Conservation (phyloP, 345 rosid species). For the Anastatica hierochuntica region DNA sequence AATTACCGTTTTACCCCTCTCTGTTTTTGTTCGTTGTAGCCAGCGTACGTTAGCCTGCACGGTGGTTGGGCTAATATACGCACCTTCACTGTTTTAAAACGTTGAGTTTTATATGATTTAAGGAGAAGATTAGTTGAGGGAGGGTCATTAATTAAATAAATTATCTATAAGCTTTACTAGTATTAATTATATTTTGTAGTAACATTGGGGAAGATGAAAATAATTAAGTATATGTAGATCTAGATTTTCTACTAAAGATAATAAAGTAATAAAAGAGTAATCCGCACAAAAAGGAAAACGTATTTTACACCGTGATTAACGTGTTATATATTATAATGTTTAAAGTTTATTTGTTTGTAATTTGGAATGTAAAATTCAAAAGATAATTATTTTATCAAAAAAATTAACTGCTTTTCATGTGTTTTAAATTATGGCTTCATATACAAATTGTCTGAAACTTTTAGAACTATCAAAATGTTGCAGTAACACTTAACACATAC, state of each 20-base stretch:
- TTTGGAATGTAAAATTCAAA: too few species aligned
- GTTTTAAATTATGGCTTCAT: too few species aligned
- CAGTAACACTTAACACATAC: too few species aligned
- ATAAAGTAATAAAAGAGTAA: too few species aligned
- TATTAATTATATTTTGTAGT: neutral
- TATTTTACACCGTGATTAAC: slow-evolving; percentile 22
- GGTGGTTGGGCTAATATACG: slow-evolving; percentile 26
- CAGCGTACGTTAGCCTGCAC: slow-evolving; percentile 13
- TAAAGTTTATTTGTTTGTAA: too few species aligned
- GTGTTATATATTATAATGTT: slow-evolving; percentile 10
- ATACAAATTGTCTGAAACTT: too few species aligned
- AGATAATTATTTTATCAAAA: too few species aligned
- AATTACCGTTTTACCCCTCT: slow-evolving; percentile 10
- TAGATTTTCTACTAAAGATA: slow-evolving; percentile 7
- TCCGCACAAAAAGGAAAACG: slow-evolving; percentile 15
- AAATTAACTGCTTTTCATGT: too few species aligned
- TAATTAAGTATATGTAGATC: slow-evolving; percentile 14
- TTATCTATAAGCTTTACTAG: neutral
- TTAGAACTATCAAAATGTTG: too few species aligned
- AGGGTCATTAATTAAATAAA: neutral
- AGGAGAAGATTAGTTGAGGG: too few species aligned
- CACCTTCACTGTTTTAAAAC: neutral
- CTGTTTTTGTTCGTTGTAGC: too few species aligned
- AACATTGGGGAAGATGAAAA: slow-evolving; percentile 16
- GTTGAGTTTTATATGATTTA: neutral